These are phyloP conservation scores for Fusarium oxysporum DNA, from an alignment of 2,329 filamentous ascomycete species.

Conservation along the genomic window DNA sequence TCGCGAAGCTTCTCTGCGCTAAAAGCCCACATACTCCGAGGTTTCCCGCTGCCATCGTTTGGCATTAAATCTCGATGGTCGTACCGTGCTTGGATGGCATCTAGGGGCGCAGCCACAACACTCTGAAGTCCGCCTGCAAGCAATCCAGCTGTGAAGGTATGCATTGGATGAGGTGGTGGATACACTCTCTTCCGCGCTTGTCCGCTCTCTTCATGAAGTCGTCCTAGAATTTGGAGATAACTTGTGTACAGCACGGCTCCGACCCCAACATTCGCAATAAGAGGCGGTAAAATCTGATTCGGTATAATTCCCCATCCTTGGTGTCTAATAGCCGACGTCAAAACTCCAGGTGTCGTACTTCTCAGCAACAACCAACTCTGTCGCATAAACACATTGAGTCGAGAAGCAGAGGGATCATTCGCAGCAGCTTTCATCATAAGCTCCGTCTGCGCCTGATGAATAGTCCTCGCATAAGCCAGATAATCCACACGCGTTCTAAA, in stretches of 20 bases:
- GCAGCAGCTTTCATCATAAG: constrained; percentile 52
- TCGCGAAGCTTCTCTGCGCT: constrained; percentile 72
- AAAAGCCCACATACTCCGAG: constrained; percentile 79
- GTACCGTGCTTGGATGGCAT: constrained; percentile 80
- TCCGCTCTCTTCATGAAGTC: constrained; percentile 72
- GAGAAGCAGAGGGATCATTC: constrained; percentile 50
- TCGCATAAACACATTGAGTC: constrained; percentile 49
- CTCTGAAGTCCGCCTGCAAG: constrained; percentile 77
- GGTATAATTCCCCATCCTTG: constrained; percentile 81
- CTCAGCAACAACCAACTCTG: constrained; percentile 64
- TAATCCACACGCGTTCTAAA: constrained; percentile 93
- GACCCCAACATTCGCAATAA: constrained; percentile 79
- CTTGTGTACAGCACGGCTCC: constrained; percentile 80
- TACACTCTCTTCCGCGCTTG: constrained; percentile 71
- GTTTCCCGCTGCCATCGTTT: constrained; percentile 54
- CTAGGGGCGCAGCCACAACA: constrained; percentile 77
- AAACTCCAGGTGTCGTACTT: constrained; percentile 75
- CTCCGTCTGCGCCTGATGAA: constrained; percentile 61
- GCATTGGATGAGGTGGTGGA: constrained; percentile 71
- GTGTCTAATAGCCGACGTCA: constrained; percentile 74
- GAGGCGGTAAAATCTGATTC: constrained; percentile 80
- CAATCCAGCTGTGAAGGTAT: constrained; percentile 77
- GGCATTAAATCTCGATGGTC: constrained; percentile 65
- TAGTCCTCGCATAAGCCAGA: constrained; percentile 66
- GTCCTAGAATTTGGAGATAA: constrained; percentile 77